Evolutionary conservation across 1,284 basidiomycete genomes (phyloP).

Genomic region (Ustilago curta): DNA sequence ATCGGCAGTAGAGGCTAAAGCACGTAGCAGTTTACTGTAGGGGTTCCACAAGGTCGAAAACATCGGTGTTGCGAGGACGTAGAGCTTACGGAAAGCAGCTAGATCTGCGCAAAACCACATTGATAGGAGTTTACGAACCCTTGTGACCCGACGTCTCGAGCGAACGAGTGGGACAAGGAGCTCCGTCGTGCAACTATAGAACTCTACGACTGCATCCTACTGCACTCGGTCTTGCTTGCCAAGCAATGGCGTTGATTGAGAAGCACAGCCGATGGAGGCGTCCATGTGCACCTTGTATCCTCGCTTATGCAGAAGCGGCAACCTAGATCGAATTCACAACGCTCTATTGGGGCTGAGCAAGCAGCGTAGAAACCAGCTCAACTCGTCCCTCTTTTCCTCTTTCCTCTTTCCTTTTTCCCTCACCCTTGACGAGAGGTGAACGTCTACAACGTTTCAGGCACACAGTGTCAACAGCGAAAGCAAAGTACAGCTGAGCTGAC

Average conservation of each 20-base stretch:
- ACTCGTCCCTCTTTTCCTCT: conserved; percentile 1
- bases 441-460: conserved; percentile 8
- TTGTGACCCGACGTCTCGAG: not conserved
- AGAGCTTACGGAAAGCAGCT: too few species aligned
- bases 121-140: too few species aligned
- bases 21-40: too few species aligned
- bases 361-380: conserved; percentile 24
- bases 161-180: not conserved
- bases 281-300: not conserved
- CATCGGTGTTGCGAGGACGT: too few species aligned
- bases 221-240: not conserved
- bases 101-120: too few species aligned
- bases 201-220: conserved; percentile 7
- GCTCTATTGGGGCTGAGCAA: not conserved
- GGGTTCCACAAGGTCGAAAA: too few species aligned
- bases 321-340: not conserved
- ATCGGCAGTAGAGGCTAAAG: too few species aligned
- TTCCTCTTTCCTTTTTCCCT: conserved; percentile 4
- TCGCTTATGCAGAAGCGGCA: not conserved
- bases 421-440: not conserved
- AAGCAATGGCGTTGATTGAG: not conserved
- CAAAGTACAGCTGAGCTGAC: not conserved
- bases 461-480: not conserved
- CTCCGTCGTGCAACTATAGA: not conserved
- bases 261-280: conserved; percentile 1